Evolutionary conservation across 495 filamentous ascomycete species (phyloP).

Genomic region (Penicillium lagena): DNA sequence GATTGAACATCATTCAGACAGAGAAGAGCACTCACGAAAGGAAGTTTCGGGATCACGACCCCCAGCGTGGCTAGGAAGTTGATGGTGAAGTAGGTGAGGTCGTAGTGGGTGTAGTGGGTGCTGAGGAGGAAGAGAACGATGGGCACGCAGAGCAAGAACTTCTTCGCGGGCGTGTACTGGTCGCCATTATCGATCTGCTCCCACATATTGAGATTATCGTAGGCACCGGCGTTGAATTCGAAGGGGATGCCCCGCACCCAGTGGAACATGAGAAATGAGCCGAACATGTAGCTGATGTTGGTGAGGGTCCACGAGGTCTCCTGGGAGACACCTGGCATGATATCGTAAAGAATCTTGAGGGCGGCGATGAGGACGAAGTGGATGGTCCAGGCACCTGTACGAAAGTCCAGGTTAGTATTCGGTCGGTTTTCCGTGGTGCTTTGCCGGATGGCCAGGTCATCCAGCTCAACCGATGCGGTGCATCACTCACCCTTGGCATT

Average conservation of each 20-base stretch:
- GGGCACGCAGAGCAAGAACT: conserved; percentile 90
- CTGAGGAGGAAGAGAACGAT: conserved; percentile 91
- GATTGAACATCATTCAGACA: neutral
- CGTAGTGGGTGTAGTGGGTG: conserved; percentile 98
- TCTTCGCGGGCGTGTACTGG: conserved; percentile 97
- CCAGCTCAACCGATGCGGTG: neutral
- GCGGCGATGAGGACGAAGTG: conserved; percentile 83
- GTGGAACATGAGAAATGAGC: conserved; percentile 99
- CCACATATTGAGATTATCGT: conserved; percentile 99
- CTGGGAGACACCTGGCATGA: conserved; percentile 88
- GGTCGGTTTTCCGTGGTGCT: neutral
- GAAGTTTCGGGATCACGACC: conserved; percentile 93
- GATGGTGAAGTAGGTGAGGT: conserved; percentile 91
- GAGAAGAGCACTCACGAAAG: conserved; percentile 60
- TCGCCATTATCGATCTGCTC: conserved; percentile 99
- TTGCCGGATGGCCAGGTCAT: neutral
- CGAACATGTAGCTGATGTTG: conserved; percentile 98
- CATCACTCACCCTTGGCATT: conserved; percentile 83
- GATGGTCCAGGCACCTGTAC: conserved; percentile 89
- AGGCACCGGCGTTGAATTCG: conserved; percentile 98
- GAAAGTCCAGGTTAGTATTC: conserved; percentile 4
- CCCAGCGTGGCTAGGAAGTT: conserved; percentile 87
- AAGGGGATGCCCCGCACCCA: conserved; percentile 97
- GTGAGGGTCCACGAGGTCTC: conserved; percentile 98
- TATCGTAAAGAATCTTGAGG: conserved; percentile 94